Evolutionary conservation across 129 eudicot species (phyloP).

Genomic region (Centella asiatica): DNA sequence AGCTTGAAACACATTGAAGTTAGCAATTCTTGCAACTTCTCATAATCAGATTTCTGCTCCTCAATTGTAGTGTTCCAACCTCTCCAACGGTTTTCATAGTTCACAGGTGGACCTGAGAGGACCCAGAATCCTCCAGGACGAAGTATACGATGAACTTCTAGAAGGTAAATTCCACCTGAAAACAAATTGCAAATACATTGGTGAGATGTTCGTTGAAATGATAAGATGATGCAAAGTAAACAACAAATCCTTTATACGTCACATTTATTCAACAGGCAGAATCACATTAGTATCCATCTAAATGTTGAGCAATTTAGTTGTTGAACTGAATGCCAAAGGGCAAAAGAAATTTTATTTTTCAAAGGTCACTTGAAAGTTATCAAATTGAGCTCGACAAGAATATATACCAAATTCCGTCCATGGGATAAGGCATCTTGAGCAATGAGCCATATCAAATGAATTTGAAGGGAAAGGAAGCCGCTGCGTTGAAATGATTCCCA

Average conservation of each 20-base stretch:
- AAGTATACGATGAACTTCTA: constrained; percentile 81
- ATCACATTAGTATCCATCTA: no score
- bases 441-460: constrained; percentile 98
- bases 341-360: neutral
- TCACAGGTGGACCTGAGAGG: constrained; percentile 86
- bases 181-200: neutral
- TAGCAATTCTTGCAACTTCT: constrained; percentile 62
- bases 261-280: constrained; percentile 6
- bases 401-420: constrained; percentile 94
- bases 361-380: neutral
- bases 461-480: constrained; percentile 97
- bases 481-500: constrained; percentile 90
- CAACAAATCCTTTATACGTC: neutral
- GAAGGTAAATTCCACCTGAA: constrained; percentile 88
- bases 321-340: neutral
- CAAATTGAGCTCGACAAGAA: neutral
- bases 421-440: constrained; percentile 97
- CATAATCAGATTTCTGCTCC: constrained; percentile 71
- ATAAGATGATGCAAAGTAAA: neutral
- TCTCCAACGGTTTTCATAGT: constrained; percentile 81
- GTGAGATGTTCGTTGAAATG: neutral
- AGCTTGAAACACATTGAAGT: constrained; percentile 89
- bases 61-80: constrained; percentile 95
- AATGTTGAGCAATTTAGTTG: no score
- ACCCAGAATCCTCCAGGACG: constrained; percentile 98